Conservation (phyloP, 805 yeast genomes). For the Metschnikowia cubensis region DNA sequence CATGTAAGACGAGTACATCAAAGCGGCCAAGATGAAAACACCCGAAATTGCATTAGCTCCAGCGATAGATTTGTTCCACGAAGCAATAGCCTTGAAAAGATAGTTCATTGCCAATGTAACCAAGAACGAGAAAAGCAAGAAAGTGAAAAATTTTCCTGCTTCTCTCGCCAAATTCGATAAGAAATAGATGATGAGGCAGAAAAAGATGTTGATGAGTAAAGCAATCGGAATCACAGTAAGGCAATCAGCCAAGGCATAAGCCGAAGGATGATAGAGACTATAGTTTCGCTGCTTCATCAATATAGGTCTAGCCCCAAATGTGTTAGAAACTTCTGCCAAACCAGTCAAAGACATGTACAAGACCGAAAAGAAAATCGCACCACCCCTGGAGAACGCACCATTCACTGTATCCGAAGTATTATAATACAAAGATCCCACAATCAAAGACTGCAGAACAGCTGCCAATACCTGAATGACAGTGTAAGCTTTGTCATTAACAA, state of each 20-base stretch:
- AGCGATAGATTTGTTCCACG: conserved; percentile 49
- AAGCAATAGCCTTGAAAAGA: conserved; percentile 51
- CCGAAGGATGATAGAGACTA: conserved; percentile 28
- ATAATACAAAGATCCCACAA: conserved; percentile 61
- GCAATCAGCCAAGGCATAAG: conserved; percentile 25
- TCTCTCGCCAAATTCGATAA: conserved; percentile 48
- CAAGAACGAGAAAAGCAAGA: conserved; percentile 43
- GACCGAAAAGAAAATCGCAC: conserved; percentile 55
- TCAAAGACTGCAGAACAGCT: conserved; percentile 52
- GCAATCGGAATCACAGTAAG: conserved; percentile 21
- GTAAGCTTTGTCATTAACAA: conserved; percentile 54
- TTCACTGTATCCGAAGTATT: conserved; percentile 45
- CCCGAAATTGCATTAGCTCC: conserved; percentile 56
- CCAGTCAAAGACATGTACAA: conserved; percentile 51
- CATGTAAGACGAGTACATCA: conserved; percentile 31
- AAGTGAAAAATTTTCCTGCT: conserved; percentile 55
- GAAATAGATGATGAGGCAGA: conserved; percentile 52
- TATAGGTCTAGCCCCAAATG: conserved; percentile 23
- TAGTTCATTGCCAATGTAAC: conserved; percentile 51
- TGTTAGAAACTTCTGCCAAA: conserved; percentile 40
- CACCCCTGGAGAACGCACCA: conserved; percentile 64
- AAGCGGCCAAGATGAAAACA: conserved; percentile 34
- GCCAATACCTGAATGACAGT: conserved; percentile 44
- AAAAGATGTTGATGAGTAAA: conserved; percentile 44
- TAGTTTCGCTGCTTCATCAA: conserved; percentile 29